Conservation (phyloP, 2,329 filamentous ascomycete genomes). For the Apiospora malaysiana region DNA sequence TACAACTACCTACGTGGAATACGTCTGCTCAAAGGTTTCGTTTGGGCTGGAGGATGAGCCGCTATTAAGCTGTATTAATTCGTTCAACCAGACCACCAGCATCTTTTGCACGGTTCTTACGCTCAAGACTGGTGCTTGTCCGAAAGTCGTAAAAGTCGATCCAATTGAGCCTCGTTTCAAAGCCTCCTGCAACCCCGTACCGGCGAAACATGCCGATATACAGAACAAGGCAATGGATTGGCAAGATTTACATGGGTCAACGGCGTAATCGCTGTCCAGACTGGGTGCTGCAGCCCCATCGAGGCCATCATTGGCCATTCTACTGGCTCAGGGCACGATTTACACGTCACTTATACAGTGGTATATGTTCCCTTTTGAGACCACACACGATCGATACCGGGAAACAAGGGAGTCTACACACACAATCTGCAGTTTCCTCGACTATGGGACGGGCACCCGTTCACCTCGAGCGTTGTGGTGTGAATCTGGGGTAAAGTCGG, state of each 20-base stretch:
- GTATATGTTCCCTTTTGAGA: too few relatives aligned
- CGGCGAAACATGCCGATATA: not conserved
- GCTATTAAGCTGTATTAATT: not conserved
- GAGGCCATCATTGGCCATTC: not conserved
- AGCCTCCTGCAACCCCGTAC: not conserved
- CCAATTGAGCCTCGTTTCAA: not conserved
- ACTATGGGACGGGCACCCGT: not conserved
- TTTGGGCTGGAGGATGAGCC: too few relatives aligned
- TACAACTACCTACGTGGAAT: not conserved
- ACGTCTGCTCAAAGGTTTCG: not conserved
- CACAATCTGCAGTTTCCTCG: not conserved
- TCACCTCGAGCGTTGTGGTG: not conserved
- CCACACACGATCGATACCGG: not conserved
- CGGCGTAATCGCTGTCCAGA: not conserved
- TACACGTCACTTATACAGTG: too few relatives aligned
- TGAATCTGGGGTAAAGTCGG: constrained; percentile 12
- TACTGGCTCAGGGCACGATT: not conserved
- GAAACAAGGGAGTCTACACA: not conserved
- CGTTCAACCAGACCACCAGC: too few relatives aligned
- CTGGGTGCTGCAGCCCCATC: not conserved
- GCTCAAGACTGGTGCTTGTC: too few relatives aligned
- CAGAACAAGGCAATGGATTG: not conserved
- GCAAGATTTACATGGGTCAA: not conserved
- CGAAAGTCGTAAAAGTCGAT: not conserved
- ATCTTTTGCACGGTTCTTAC: too few relatives aligned